Evolutionary conservation across 495 filamentous ascomycete genomes (phyloP).

Genomic region (Evernia prunastri): DNA sequence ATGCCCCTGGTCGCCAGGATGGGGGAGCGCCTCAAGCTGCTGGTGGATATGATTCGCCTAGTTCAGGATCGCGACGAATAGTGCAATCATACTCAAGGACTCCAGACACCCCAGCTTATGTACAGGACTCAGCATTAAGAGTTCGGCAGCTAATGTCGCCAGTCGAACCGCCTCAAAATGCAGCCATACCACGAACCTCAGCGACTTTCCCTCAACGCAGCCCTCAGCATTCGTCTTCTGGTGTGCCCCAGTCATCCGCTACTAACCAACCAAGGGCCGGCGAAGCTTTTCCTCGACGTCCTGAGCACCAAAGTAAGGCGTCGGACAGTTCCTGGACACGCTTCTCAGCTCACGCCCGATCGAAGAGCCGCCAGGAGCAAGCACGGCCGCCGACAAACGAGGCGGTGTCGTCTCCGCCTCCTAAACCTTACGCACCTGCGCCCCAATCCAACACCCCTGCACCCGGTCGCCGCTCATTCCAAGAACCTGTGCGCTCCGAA

Average conservation of each 20-base stretch:
- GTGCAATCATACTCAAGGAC: conserved; percentile 3
- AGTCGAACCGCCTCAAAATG: conserved; percentile 11
- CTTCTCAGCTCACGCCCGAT: conserved; percentile 16
- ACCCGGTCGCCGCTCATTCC: not conserved
- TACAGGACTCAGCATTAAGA: conserved; percentile 16
- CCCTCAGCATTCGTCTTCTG: conserved; percentile 11
- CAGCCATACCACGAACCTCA: conserved; percentile 21
- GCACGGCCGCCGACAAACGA: conserved; percentile 3
- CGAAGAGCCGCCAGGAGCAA: conserved; percentile 14
- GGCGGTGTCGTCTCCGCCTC: conserved; percentile 1
- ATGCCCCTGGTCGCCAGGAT: conserved; percentile 25
- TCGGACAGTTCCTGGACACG: conserved; percentile 21
- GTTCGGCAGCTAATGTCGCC: conserved; percentile 16
- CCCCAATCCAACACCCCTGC: conserved; percentile 12
- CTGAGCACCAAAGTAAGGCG: conserved; percentile 6
- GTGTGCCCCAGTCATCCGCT: conserved; percentile 4
- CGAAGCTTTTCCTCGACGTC: not conserved
- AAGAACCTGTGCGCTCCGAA: conserved; percentile 11
- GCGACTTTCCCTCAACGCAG: conserved; percentile 11
- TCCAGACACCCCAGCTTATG: conserved; percentile 20
- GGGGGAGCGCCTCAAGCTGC: conserved; percentile 10
- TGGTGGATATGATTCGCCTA: conserved; percentile 2
- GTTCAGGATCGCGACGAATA: conserved; percentile 3
- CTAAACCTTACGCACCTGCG: conserved; percentile 1
- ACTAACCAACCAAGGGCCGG: not conserved